Evolutionary conservation across 169 alveolate genomes (phyloP).

Genomic region (Plasmodium knowlesi): DNA sequence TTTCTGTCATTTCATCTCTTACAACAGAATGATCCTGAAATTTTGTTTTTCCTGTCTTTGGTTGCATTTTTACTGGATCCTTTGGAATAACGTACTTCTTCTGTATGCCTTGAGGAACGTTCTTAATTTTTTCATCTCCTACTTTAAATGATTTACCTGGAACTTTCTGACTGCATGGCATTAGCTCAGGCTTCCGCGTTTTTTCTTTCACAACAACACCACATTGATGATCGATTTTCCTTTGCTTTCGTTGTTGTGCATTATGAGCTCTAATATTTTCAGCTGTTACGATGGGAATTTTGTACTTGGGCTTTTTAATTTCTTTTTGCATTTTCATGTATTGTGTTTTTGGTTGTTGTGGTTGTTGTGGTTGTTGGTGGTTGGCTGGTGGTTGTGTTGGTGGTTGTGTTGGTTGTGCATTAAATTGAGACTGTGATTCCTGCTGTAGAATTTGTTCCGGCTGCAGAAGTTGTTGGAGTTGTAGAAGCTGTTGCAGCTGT

Average conservation of each 20-base stretch:
- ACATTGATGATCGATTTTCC: neutral
- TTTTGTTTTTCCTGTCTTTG: neutral
- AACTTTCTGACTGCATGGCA: neutral
- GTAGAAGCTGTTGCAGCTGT: no score
- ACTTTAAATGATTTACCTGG: neutral
- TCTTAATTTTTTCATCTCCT: neutral
- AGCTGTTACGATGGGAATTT: neutral
- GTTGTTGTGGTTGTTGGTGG: neutral
- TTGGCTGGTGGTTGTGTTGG: neutral
- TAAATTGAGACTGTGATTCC: no score
- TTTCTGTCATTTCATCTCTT: neutral
- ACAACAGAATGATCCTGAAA: no score
- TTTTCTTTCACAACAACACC: neutral
- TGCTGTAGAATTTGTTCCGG: no score
- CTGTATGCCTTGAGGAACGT: neutral
- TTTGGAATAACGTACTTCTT: neutral
- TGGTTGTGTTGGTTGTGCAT: neutral
- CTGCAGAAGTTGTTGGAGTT: no score
- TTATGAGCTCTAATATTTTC: neutral
- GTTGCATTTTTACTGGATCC: neutral
- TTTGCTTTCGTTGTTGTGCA: neutral
- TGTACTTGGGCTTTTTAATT: neutral
- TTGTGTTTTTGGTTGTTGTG: neutral
- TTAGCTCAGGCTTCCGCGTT: neutral
- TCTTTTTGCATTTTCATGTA: neutral